phyloP scores from a whole-genome alignment of 1,139 yeast species.

The Diutina mesorugosa region DNA sequence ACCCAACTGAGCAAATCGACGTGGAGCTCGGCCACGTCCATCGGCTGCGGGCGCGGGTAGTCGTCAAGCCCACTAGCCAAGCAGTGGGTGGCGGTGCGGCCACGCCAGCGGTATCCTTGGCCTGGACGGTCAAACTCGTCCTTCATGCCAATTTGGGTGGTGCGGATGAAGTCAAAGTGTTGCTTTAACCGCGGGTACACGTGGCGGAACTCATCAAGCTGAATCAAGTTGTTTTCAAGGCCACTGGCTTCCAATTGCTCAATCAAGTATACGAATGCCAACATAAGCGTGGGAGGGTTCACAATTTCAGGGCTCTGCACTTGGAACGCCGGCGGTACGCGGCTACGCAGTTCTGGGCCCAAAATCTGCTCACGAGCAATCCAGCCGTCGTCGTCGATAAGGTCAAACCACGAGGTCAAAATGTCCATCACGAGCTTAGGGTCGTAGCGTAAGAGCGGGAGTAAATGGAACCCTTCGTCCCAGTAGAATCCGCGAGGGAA shows the following conservation, averaged over 20 bases:
- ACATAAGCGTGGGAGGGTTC: constrained; percentile 88
- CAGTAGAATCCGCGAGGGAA: constrained; percentile 96
- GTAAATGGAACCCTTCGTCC: constrained; percentile 96
- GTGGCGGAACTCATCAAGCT: constrained; percentile 45
- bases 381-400: constrained; percentile 91
- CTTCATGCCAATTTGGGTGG: constrained; percentile 54
- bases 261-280: constrained; percentile 60
- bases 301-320: constrained; percentile 87
- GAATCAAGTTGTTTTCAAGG: constrained; percentile 40
- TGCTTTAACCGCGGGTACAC: constrained; percentile 66
- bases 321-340: constrained; percentile 79
- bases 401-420: constrained; percentile 73
- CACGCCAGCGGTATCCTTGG: constrained; percentile 91
- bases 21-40: constrained; percentile 81
- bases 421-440: constrained; percentile 75
- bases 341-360: constrained; percentile 81
- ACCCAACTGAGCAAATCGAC: constrained; percentile 90
- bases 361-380: constrained; percentile 90
- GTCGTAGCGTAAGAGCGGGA: constrained; percentile 75
- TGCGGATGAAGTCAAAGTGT: constrained; percentile 80
- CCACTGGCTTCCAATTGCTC: constrained; percentile 23
- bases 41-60: constrained; percentile 75
- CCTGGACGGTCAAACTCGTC: constrained; percentile 41
- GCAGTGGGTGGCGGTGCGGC: constrained; percentile 75
- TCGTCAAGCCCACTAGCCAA: constrained; percentile 93